A percentile compares a stretch with the other conserved stretches of the same genome.
Evolutionary conservation across 2,329 filamentous ascomycete genomes (phyloP).

Genomic region (Cladosporium velox): DNA sequence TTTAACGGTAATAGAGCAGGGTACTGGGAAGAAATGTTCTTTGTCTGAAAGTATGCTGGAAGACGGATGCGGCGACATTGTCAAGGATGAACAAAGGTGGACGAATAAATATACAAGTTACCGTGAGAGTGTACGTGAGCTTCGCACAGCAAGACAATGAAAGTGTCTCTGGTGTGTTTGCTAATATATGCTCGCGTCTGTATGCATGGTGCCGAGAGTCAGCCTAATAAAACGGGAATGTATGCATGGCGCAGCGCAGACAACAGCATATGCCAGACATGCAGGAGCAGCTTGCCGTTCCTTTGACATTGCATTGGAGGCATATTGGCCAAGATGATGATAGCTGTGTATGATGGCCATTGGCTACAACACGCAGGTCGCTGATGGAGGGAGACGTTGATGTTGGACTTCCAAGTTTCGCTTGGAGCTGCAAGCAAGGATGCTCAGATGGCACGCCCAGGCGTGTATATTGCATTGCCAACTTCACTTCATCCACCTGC

Average conservation of each 20-base stretch:
- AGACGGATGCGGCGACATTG: constrained; percentile 20
- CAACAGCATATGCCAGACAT: not conserved
- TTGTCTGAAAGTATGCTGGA: not conserved
- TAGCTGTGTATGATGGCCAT: not conserved
- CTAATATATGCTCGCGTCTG: not conserved
- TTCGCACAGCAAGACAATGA: not conserved
- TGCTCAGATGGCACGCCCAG: not conserved
- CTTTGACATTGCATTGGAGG: not conserved
- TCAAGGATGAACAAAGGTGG: not conserved
- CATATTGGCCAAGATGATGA: not conserved
- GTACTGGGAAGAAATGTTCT: not conserved
- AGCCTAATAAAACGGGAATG: not conserved
- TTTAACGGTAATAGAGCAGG: not conserved
- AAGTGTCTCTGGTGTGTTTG: not conserved
- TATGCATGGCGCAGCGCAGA: not conserved
- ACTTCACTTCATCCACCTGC: not conserved
- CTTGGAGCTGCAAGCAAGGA: not conserved
- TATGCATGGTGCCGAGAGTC: not conserved
- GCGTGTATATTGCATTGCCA: not conserved
- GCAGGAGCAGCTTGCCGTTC: not conserved
- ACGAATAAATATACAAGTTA: constrained; percentile 1
- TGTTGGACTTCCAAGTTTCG: not conserved
- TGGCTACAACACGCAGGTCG: not conserved
- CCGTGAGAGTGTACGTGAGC: not conserved
- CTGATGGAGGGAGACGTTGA: not conserved